Evolutionary conservation across 1,139 yeast genomes (phyloP).

Genomic region (Insectozyma bohioensis): DNA sequence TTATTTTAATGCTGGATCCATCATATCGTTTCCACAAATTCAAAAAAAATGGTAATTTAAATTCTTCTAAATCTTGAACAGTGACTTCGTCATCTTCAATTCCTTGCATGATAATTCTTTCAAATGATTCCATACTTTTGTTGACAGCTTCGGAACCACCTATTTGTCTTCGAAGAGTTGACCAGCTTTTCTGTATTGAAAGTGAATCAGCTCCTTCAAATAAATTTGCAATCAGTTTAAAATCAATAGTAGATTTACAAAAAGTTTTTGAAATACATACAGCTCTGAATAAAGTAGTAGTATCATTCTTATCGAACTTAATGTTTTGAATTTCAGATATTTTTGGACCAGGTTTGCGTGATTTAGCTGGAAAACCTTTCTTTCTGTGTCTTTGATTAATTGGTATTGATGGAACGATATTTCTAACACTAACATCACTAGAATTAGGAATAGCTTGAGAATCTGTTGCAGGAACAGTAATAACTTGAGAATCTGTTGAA

Average conservation of each 20-base stretch:
- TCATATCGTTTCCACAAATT: slow-evolving; percentile 60
- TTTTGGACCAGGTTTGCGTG: neutral
- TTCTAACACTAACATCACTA: no score
- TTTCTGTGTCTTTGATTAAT: no score
- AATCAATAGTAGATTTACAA: slow-evolving; percentile 51
- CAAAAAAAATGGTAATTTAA: slow-evolving; percentile 49
- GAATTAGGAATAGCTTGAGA: no score
- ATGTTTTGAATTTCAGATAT: neutral
- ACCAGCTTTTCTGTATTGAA: slow-evolving; percentile 60
- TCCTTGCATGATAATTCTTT: slow-evolving; percentile 50
- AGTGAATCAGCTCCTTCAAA: slow-evolving; percentile 38
- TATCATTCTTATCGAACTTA: slow-evolving; percentile 41
- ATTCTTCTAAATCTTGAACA: slow-evolving; percentile 44
- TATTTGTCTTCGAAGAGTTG: slow-evolving; percentile 51
- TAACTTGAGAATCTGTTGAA: no score
- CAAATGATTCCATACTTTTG: slow-evolving; percentile 60
- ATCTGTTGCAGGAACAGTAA: no score
- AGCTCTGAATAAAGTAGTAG: slow-evolving; percentile 51
- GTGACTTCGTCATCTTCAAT: slow-evolving; percentile 51
- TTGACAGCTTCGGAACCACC: slow-evolving; percentile 55
- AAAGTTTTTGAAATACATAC: slow-evolving; percentile 64
- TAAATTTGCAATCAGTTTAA: slow-evolving; percentile 51
- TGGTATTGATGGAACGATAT: no score
- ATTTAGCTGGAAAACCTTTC: no score
- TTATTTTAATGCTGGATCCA: slow-evolving; percentile 24